Evolutionary conservation across 495 filamentous ascomycete species (phyloP), one percentile per base, ranked within the genome.

Genomic region (Chaetomium tenue): DNA sequence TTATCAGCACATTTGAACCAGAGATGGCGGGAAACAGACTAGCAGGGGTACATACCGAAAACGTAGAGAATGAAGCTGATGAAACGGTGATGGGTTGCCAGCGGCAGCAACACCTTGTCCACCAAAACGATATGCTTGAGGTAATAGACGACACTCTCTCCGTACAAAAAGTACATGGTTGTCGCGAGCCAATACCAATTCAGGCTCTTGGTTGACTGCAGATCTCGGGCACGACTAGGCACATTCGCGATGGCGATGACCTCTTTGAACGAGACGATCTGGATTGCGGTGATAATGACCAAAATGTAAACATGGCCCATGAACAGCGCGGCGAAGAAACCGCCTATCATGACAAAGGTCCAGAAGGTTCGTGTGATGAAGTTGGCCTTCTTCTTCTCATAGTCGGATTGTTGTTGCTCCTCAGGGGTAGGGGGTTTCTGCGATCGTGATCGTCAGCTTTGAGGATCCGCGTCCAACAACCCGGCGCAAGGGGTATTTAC

Each of bases 141-240:
- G 76, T 99, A 99, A 78, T 98, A 99, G 64, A 99, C 94, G 66
- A 99, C 93, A 67, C 91, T 97, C 79, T 99, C 95, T 64, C 95
- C 95, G 70, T 99, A 98, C 37, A 99, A 79, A 69, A 95, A 99
- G 80, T 98, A 99, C 94, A 98, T 98, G 61, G 92, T 94, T 20
- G 90, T 89, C n/a, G 91, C 95, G 64, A 99, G 82, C 78, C 95
- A 99, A 76, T 99, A 99, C 95, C 95, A 99, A 74, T 97, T 97
- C 71, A 99, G 77, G 65, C 88, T 88, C 79, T 97, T 96, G 69
- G 95, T 97, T 72, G 96, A 96, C 25, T 89, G 89, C 25, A 98
- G 81, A 72, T 93, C 91, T 76, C 93, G 88, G 65, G 93, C 93
- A 65, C 89, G 86, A 70, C 91, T 96, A 30, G 93, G 92, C 11